Conservation (phyloP, 1,139 yeast species). For the Chernovozyma sophiae-reginae region DNA sequence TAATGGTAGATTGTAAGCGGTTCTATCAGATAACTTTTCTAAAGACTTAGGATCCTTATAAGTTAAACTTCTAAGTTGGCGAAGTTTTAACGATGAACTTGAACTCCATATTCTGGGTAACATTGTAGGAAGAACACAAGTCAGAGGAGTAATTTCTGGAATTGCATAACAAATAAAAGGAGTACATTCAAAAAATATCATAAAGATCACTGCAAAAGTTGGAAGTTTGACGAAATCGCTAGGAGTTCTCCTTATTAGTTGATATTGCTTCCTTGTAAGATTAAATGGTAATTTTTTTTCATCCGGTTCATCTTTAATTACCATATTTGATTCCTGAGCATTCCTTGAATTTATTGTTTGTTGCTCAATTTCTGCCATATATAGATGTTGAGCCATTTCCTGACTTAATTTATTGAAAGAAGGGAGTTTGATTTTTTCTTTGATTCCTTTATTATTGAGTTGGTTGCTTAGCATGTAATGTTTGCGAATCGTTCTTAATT, state of each 20-base stretch:
- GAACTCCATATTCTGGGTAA: slow-evolving; percentile 34
- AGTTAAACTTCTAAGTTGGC: neutral
- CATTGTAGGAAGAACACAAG: slow-evolving; percentile 59
- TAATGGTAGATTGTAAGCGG: slow-evolving; percentile 41
- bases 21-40: slow-evolving; percentile 26
- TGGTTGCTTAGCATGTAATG: slow-evolving; percentile 19
- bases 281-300: slow-evolving; percentile 15
- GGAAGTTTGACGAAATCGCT: slow-evolving; percentile 60
- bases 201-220: slow-evolving; percentile 52
- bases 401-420: slow-evolving; percentile 24
- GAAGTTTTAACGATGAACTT: slow-evolving; percentile 2
- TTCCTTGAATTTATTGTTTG: slow-evolving; percentile 13
- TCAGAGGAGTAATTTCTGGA: slow-evolving; percentile 66
- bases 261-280: slow-evolving; percentile 54
- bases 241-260: slow-evolving; percentile 53
- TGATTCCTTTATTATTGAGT: slow-evolving; percentile 25
- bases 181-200: slow-evolving; percentile 60
- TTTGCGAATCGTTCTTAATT: slow-evolving; percentile 20
- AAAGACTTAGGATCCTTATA: slow-evolving; percentile 2
- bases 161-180: slow-evolving; percentile 55
- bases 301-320: slow-evolving; percentile 7
- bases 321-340: slow-evolving; percentile 15
- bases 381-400: slow-evolving; percentile 34
- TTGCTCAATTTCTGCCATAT: slow-evolving; percentile 28
- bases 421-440: slow-evolving; percentile 22